Conservation (phyloP, 2,329 filamentous ascomycete genomes). For the Ophiocordyceps australis region DNA sequence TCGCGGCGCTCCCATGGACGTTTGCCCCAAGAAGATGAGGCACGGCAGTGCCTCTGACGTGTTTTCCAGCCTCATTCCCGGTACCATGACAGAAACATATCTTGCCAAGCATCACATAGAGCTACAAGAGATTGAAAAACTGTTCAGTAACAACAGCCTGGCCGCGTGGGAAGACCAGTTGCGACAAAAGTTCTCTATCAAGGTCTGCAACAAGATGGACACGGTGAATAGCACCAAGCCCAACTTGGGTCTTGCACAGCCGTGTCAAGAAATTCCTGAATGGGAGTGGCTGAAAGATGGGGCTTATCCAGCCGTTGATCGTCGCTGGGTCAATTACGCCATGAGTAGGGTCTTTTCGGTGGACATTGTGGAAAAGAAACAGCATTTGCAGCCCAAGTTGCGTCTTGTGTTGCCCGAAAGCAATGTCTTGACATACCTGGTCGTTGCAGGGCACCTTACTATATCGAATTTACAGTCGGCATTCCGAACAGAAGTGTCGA, state of each 20-base stretch:
- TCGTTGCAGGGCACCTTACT: constrained; percentile 41
- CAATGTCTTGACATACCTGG: constrained; percentile 38
- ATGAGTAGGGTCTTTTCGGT: constrained; percentile 44
- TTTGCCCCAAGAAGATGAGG: constrained; percentile 14
- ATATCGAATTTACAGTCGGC: constrained; percentile 39
- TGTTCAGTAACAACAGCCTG: constrained; percentile 26
- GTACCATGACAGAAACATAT: constrained; percentile 31
- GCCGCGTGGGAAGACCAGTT: constrained; percentile 30
- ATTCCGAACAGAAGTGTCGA: constrained; percentile 28
- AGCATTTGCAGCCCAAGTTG: constrained; percentile 13
- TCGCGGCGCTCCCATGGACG: constrained; percentile 31
- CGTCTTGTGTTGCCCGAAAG: constrained; percentile 26
- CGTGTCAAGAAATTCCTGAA: constrained; percentile 15
- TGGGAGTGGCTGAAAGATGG: constrained; percentile 31
- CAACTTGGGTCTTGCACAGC: constrained; percentile 4
- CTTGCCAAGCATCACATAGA: constrained; percentile 24
- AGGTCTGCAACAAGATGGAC: constrained; percentile 8
- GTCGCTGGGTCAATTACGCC: constrained; percentile 45
- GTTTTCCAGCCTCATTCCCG: constrained; percentile 22
- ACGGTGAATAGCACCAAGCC: constrained; percentile 5
- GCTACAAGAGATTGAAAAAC: constrained; percentile 25
- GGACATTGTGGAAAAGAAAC: constrained; percentile 21
- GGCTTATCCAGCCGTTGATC: constrained; percentile 37
- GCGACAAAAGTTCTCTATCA: constrained; percentile 28
- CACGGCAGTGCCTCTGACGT: constrained; percentile 11